These are phyloP conservation scores for Ganoderma meredithae DNA, from an alignment of 1,284 basidiomycete genomes.

Conservation along the genomic window DNA sequence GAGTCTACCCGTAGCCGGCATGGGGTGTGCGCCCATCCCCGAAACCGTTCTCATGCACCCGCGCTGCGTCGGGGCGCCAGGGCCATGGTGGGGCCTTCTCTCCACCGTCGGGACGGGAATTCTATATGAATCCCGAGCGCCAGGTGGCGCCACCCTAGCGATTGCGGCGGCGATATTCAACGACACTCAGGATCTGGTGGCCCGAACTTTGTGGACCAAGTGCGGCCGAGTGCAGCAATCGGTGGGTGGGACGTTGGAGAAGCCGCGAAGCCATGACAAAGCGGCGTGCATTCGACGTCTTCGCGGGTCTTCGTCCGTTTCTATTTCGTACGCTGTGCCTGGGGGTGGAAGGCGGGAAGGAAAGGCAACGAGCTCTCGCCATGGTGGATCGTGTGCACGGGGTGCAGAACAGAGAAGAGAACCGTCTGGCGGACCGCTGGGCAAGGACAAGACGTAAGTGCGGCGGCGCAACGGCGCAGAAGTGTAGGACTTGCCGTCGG, in stretches of 20 bases:
- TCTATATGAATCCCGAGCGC: slow-evolving; percentile 2
- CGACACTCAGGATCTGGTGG: slow-evolving; percentile 4
- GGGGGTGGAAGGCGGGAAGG: neutral
- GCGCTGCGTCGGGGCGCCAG: slow-evolving; percentile 8
- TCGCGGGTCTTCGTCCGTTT: neutral
- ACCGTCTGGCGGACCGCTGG: neutral
- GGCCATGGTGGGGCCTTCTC: neutral
- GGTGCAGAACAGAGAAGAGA: neutral
- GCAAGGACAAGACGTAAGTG: neutral
- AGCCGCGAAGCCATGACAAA: neutral
- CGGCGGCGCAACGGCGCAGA: neutral
- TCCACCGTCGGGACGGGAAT: slow-evolving; percentile 5
- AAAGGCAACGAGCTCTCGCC: neutral
- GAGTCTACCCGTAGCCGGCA: neutral
- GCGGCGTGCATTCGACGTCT: neutral
- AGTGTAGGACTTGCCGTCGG: neutral
- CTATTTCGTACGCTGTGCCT: neutral
- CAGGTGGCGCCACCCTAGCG: neutral
- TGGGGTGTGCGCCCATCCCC: neutral
- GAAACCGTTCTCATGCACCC: neutral
- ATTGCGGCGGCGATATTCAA: neutral
- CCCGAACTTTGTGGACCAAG: neutral
- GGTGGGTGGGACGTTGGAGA: neutral
- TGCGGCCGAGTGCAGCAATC: neutral
- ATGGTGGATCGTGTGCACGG: neutral